A percentile compares a stretch with the other conserved stretches of the same genome.
Evolutionary conservation across 495 filamentous ascomycete species (phyloP).

Genomic region (Lophium mytilinum): DNA sequence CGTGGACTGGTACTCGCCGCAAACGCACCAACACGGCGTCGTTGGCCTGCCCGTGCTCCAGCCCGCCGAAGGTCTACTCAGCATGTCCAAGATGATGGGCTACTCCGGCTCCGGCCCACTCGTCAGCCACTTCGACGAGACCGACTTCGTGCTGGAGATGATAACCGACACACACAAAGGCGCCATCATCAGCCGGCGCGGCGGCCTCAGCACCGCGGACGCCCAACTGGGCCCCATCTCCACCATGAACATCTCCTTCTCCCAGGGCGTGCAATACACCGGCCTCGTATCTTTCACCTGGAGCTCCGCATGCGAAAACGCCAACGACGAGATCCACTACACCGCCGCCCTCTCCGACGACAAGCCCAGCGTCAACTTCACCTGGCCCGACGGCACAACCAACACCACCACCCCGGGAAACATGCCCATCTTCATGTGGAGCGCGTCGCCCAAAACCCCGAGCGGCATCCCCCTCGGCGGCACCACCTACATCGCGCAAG

Average conservation of each 20-base stretch:
- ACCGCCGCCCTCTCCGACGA: neutral
- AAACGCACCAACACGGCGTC: neutral
- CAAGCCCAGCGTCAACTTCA: slow-evolving; percentile 1
- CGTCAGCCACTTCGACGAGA: neutral
- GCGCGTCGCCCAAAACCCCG: neutral
- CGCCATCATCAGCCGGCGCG: neutral
- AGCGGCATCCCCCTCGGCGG: slow-evolving; percentile 4
- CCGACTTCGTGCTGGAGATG: slow-evolving; percentile 1
- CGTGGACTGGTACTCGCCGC: neutral
- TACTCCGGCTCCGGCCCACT: slow-evolving; percentile 1
- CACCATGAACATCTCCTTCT: slow-evolving; percentile 4
- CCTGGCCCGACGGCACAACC: slow-evolving; percentile 1
- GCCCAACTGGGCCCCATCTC: neutral
- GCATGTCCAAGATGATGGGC: slow-evolving; percentile 2
- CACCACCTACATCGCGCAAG: slow-evolving; percentile 4
- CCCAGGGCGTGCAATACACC: neutral
- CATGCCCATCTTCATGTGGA: slow-evolving; percentile 7
- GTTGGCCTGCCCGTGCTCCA: neutral
- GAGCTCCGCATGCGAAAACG: slow-evolving; percentile 1
- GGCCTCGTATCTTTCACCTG: neutral
- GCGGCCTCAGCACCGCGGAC: neutral
- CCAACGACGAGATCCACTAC: slow-evolving; percentile 7
- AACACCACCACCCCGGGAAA: neutral
- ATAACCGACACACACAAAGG: slow-evolving; percentile 7
- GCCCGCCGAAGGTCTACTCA: neutral